Evolutionary conservation across 768 basidiomycete genomes (phyloP).

Genomic region (Amanita polypyramis): DNA sequence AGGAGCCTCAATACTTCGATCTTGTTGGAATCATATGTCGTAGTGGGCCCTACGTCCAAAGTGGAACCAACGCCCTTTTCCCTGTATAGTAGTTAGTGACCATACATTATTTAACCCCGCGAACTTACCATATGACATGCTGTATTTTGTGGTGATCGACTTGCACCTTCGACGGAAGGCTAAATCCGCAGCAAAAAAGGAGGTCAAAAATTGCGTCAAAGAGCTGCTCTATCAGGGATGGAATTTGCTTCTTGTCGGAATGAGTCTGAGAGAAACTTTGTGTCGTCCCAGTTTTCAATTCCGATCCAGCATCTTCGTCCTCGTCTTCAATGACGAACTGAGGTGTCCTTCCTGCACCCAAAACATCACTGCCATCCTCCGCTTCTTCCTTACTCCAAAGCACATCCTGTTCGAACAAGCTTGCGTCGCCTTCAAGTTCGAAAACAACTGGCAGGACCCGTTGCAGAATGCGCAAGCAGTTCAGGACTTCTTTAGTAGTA

Average conservation of each 20-base stretch:
- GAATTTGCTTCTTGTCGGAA: constrained; percentile 35
- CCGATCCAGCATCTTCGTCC: constrained; percentile 14
- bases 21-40: constrained; percentile 68
- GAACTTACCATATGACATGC: constrained; percentile 79
- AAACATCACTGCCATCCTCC: constrained; percentile 20
- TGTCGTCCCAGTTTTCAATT: neutral
- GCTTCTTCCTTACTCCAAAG: constrained; percentile 69
- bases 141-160: constrained; percentile 76
- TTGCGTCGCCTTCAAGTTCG: constrained; percentile 63
- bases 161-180: constrained; percentile 68
- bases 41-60: constrained; percentile 52
- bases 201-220: constrained; percentile 77
- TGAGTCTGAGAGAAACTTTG: constrained; percentile 11
- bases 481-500: constrained; percentile 79
- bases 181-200: constrained; percentile 91
- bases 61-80: constrained; percentile 94
- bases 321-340: constrained; percentile 93
- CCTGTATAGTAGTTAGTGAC: constrained; percentile 33
- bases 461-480: constrained; percentile 84
- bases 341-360: constrained; percentile 19
- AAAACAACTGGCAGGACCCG: constrained; percentile 88
- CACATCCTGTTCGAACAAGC: constrained; percentile 65
- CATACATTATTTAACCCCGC: neutral
- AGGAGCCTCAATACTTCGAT: constrained; percentile 85
- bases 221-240: constrained; percentile 74